phyloP scores from a whole-genome alignment of 192 early-diverging fungal species.

The Umbelopsis isabellina region DNA sequence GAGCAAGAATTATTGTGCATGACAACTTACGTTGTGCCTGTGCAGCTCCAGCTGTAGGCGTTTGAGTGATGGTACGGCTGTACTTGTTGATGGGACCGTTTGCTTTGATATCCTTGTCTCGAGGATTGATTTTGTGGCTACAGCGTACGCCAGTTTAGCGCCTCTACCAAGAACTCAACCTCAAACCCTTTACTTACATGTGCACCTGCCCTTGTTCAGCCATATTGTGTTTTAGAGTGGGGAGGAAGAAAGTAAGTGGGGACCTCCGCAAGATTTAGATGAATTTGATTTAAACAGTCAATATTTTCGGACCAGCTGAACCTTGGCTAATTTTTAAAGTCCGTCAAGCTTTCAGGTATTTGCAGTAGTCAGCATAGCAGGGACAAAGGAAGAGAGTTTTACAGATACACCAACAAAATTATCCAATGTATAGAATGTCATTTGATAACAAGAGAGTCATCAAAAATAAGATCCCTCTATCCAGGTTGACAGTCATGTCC shows the following conservation, averaged over 20 bases:
- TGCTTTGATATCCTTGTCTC: conserved; percentile 30
- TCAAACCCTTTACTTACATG: conserved; percentile 11
- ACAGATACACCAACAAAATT: too few species aligned
- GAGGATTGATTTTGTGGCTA: conserved; percentile 36
- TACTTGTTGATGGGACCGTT: conserved; percentile 64
- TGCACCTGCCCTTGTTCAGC: conserved; percentile 22
- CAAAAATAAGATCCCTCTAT: too few species aligned
- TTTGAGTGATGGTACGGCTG: conserved; percentile 79
- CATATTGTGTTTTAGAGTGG: conserved; percentile 12
- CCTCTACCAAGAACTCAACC: background rate
- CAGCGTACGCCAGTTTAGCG: background rate
- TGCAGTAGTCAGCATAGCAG: background rate
- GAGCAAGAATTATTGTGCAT: background rate
- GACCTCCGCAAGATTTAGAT: background rate
- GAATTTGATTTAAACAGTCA: background rate
- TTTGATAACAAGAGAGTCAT: too few species aligned
- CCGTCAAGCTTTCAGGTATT: background rate
- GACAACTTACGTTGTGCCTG: conserved; percentile 78
- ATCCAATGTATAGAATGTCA: too few species aligned
- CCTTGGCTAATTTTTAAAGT: background rate
- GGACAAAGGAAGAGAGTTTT: too few species aligned
- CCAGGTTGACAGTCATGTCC: too few species aligned
- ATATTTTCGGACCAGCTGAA: conserved; percentile 10
- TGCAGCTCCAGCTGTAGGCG: conserved; percentile 77
- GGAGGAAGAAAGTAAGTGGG: background rate